phyloP scores from a whole-genome alignment of 1,284 basidiomycete species.

The Rhizoctonia solani region DNA sequence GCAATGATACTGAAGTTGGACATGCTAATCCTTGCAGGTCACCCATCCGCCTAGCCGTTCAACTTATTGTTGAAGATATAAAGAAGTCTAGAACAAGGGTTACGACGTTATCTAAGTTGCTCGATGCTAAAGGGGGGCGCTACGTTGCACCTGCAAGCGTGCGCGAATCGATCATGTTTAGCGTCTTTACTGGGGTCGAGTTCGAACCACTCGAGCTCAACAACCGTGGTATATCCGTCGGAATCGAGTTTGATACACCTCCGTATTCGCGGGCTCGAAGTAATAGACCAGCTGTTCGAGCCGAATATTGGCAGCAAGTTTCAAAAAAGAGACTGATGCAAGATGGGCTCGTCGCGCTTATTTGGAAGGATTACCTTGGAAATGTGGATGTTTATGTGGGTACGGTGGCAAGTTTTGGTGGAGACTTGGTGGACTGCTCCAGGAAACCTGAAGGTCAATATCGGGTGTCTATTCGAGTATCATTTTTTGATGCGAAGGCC shows the following conservation, averaged over 20 bases:
- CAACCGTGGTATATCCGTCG: constrained; percentile 52
- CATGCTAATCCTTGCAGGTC: constrained; percentile 47
- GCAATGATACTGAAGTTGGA: neutral
- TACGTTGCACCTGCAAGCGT: constrained; percentile 44
- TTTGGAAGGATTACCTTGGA: constrained; percentile 45
- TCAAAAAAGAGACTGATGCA: constrained; percentile 57
- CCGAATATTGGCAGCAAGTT: constrained; percentile 57
- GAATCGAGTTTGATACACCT: constrained; percentile 54
- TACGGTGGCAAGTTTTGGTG: constrained; percentile 49
- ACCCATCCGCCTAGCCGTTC: constrained; percentile 55
- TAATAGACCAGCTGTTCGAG: constrained; percentile 40
- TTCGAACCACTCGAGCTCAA: constrained; percentile 53
- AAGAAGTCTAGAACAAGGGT: constrained; percentile 37
- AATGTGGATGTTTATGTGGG: constrained; percentile 53
- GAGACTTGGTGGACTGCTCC: constrained; percentile 52
- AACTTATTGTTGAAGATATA: constrained; percentile 53
- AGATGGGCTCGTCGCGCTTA: constrained; percentile 61
- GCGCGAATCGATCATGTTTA: constrained; percentile 56
- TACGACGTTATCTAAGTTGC: constrained; percentile 35
- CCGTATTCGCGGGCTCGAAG: constrained; percentile 49
- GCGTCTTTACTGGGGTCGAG: constrained; percentile 57
- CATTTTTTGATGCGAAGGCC: constrained; percentile 57
- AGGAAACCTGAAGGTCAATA: constrained; percentile 39
- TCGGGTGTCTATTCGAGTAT: constrained; percentile 50
- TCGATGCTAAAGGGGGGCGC: constrained; percentile 39